Evolutionary conservation across 1,284 basidiomycete genomes (phyloP).

Genomic region (Sanguinoderma infundibulare): DNA sequence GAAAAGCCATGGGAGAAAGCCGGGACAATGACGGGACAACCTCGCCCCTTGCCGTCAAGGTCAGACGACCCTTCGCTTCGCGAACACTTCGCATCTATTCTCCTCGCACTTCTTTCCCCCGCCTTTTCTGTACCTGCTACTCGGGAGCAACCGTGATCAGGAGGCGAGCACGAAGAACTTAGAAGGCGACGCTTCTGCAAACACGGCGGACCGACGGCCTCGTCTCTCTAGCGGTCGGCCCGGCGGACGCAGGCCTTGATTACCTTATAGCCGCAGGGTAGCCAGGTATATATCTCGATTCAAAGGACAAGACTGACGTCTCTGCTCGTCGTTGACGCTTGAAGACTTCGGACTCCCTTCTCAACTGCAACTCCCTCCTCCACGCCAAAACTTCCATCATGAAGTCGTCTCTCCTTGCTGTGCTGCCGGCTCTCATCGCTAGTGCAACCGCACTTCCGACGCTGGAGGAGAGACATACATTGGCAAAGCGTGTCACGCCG

Average conservation of each 20-base stretch:
- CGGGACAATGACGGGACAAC: constrained; percentile 11
- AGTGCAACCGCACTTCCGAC: not conserved
- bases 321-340: not conserved
- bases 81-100: not conserved
- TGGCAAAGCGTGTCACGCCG: constrained; percentile 12
- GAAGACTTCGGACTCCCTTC: too few species aligned
- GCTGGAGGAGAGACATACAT: not conserved
- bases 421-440: constrained; percentile 7
- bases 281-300: not conserved
- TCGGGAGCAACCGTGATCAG: not conserved
- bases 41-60: not conserved
- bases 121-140: not conserved
- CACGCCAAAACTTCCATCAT: not conserved
- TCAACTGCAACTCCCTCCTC: too few species aligned
- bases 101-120: too few species aligned
- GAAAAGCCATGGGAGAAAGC: not conserved
- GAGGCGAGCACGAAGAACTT: not conserved
- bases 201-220: not conserved
- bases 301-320: not conserved
- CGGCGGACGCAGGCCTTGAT: not conserved
- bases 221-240: not conserved
- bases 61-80: not conserved
- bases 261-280: not conserved
- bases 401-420: constrained; percentile 4
- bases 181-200: not conserved